Percentiles rank a stretch among this genome's conserved stretches.
Conservation (phyloP, 352 stramenopile genomes). For the Pythium folliculosum region DNA sequence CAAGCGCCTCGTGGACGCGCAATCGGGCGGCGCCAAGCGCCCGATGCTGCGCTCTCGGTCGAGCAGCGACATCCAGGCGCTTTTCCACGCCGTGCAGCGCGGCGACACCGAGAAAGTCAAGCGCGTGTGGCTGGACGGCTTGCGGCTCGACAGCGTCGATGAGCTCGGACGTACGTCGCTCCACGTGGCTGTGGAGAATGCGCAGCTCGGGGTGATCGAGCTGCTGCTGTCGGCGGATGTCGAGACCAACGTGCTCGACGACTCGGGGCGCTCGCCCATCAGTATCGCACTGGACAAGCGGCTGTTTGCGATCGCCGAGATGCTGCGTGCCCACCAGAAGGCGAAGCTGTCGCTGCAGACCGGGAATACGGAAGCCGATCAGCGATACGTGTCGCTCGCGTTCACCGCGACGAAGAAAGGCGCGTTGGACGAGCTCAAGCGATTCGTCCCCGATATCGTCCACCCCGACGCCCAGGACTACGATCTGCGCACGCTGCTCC, state of each 20-base stretch:
- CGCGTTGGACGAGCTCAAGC: constrained; percentile 45
- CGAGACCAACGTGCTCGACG: constrained; percentile 55
- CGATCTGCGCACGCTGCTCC: constrained; percentile 67
- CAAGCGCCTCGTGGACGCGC: neutral
- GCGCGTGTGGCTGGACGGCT: constrained; percentile 63
- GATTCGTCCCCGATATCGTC: constrained; percentile 60
- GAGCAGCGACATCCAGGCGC: constrained; percentile 42
- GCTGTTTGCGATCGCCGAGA: constrained; percentile 53
- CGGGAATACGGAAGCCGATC: constrained; percentile 36
- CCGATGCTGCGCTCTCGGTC: constrained; percentile 24
- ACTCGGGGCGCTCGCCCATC: constrained; percentile 57
- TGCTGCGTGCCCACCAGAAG: constrained; percentile 65
- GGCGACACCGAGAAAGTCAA: constrained; percentile 82
- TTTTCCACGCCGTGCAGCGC: constrained; percentile 59
- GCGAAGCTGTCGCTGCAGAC: constrained; percentile 40
- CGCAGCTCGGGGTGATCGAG: constrained; percentile 72
- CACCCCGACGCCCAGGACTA: constrained; percentile 75
- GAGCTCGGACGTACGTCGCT: constrained; percentile 57
- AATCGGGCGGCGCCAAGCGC: neutral
- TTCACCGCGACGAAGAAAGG: constrained; percentile 63
- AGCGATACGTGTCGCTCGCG: constrained; percentile 47
- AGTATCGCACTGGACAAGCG: constrained; percentile 68
- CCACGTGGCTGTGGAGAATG: constrained; percentile 77
- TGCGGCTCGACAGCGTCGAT: constrained; percentile 66
- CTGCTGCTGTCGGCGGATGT: constrained; percentile 75